Evolutionary conservation across 2,329 filamentous ascomycete species (phyloP).

Genomic region (Waltergamsia citrina): DNA sequence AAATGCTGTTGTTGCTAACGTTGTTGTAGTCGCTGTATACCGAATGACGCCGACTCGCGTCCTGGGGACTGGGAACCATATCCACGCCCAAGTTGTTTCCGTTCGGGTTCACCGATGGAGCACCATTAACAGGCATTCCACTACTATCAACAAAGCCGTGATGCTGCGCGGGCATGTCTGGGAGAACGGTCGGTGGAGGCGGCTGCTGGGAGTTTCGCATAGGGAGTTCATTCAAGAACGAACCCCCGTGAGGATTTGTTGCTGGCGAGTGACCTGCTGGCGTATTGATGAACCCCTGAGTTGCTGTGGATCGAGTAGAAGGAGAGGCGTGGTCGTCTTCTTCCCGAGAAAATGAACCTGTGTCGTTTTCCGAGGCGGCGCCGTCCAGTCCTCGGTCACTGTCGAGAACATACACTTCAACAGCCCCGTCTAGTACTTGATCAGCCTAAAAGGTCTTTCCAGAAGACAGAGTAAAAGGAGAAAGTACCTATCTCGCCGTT

Average conservation of each 20-base stretch:
- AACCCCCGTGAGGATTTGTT: conserved; percentile 17
- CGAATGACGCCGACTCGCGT: conserved; percentile 34
- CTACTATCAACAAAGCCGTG: conserved; percentile 31
- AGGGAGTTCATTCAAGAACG: conserved; percentile 33
- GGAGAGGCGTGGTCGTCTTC: conserved; percentile 31
- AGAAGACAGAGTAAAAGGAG: too few species aligned
- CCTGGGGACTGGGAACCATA: conserved; percentile 34
- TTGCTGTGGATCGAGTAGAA: conserved; percentile 16
- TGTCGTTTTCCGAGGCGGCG: conserved; percentile 39
- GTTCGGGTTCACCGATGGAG: conserved; percentile 20
- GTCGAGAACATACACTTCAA: conserved; percentile 38
- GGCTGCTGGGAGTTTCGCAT: conserved; percentile 27
- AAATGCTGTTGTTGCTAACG: conserved; percentile 28
- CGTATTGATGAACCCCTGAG: conserved; percentile 23
- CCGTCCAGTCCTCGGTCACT: conserved; percentile 40
- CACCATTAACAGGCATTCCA: conserved; percentile 22
- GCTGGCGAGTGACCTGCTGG: conserved; percentile 25
- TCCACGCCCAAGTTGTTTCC: conserved; percentile 30
- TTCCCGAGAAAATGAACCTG: conserved; percentile 25
- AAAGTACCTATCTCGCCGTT: conserved; percentile 45
- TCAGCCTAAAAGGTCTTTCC: not conserved
- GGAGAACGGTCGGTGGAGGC: not conserved
- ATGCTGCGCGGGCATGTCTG: conserved; percentile 28
- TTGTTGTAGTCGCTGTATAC: conserved; percentile 35
- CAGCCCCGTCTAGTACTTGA: conserved; percentile 29